These are phyloP conservation scores for Saccharum hybrid DNA, from an alignment of 202 grass and related monocot species.

Conservation along the genomic window DNA sequence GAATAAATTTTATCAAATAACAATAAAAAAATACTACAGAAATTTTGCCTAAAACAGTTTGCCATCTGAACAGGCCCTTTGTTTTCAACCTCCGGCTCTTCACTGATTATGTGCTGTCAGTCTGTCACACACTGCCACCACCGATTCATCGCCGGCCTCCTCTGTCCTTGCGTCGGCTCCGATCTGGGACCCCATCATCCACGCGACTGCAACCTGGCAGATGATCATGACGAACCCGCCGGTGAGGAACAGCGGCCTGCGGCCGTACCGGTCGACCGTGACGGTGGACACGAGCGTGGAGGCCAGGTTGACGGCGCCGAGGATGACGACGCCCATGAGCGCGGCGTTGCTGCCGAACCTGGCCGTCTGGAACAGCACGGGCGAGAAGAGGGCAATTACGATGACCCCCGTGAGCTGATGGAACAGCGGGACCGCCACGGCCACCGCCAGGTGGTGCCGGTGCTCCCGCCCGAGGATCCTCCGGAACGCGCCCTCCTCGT, in stretches of 20 bases:
- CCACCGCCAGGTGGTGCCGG: slow-evolving; percentile 65
- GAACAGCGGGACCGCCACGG: slow-evolving; percentile 70
- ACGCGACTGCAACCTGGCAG: slow-evolving; percentile 57
- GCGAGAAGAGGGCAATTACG: slow-evolving; percentile 73
- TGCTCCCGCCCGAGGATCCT: slow-evolving; percentile 64
- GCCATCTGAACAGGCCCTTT: no score
- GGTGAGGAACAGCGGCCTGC: slow-evolving; percentile 54
- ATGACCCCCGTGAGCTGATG: slow-evolving; percentile 77
- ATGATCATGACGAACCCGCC: slow-evolving; percentile 64
- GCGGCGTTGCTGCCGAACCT: slow-evolving; percentile 69
- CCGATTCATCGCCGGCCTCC: no score
- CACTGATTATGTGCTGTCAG: no score
- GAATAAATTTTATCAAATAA: no score
- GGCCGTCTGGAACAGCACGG: slow-evolving; percentile 74
- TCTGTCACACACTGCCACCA: no score
- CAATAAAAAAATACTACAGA: no score
- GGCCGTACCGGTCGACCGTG: slow-evolving; percentile 64
- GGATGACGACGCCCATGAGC: slow-evolving; percentile 69
- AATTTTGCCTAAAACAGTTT: no score
- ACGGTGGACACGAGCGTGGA: slow-evolving; percentile 56
- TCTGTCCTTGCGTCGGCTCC: background rate
- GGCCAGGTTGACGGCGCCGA: slow-evolving; percentile 67
- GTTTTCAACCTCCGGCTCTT: no score
- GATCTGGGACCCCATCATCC: slow-evolving; percentile 66
- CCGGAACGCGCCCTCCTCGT: slow-evolving; percentile 63